Base-by-base conservation (phyloP, 1,284 basidiomycete species). In the Pseudozyma sp. region DNA sequence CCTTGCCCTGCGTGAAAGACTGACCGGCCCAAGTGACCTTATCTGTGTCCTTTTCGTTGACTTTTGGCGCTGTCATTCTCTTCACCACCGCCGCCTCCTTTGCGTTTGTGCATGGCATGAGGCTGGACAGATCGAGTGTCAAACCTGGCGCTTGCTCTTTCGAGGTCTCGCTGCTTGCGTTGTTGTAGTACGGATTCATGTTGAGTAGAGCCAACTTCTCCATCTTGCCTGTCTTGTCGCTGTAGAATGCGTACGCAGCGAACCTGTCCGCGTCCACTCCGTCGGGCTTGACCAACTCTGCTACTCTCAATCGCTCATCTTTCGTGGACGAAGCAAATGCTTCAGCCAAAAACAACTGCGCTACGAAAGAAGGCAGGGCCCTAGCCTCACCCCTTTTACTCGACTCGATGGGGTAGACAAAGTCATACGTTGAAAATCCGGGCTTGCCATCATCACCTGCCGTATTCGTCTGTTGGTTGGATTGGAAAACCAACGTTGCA, bases 11-110 rank as follows among this genome's bases (percentile, higher is more conserved):
- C 8, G 49, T 38, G 48, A 52, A 59, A 12, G 50, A 52, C 35
- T 59, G 58, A 12, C 58, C 58, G 5, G 58, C 58, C 58, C 58
- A 59, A 38, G 49, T 59, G 42, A 40, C 50, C 16, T 40, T 52
- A 9, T 52, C 8, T 5, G 58, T 45, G 14, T 52, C 50, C 35
- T 38, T 36, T 47, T 59, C 58, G 21, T 59, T 31, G 42, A 59
- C 50, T 7, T 25, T 16, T 1, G 58, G 50, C 1, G 50, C 58
- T 25, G 50, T 52, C 58, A 52, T 59, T 16, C 58, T 40, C 36
- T 59, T 59, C 3, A 52, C 21, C 14, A 36, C 14, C 6, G 40
- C 40, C 7, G 3, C 5, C 12, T 44, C n/a, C 18, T 39, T 40
- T 18, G 38, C 12, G 19, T 1, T 34, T 31, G 7, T 36, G 12